Base-by-base conservation (phyloP, 2,329 filamentous ascomycete genomes). In the Fusarium avenaceum region DNA sequence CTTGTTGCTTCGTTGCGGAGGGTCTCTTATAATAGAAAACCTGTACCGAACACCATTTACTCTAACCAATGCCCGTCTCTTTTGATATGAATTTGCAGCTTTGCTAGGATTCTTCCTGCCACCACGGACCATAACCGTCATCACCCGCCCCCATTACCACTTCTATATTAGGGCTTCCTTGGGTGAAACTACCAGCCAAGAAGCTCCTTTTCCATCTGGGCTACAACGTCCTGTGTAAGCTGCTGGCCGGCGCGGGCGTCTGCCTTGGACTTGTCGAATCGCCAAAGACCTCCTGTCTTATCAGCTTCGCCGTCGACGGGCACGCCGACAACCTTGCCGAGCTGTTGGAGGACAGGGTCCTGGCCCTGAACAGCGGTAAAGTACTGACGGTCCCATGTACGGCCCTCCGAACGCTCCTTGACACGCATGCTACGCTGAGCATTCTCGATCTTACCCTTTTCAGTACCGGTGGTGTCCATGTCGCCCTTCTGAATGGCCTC, bases 391-490 rank as follows among this genome's bases (percentile, higher is more conserved):
- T 94, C 87, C 95, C 96, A 99, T 40, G 87, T 84, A 43, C 86
- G 86, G 20, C 89, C 89, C 72, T 94, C 92, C n/a, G 86, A 85
- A 73, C 88, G 88, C 78, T 97, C 94, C 74, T 88, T 84, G 76
- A 87, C 87, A 67, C 94, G 89, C 81, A 83, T 75, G 89, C 84
- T 78, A 87, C 92, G 89, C 83, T 98, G 95, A 35, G 90, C 89
- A 72, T 93, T 92, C 80, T 98, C 96, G 68, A 98, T 97, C 79
- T 93, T 92, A 58, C 87, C 87, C 84, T 98, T 98, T 77, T 97
- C 92, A 15, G 81, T 76, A 3, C 89, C 89, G 1, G 93, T 93
- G 6, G 86, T 82, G 71, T 97, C 93, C 87, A 97, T 93, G 78
- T 97, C 93, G 59, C 93, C 92, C 70, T 86, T 88, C 57, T 88